Base-by-base conservation (phyloP, 805 yeast genomes). In the Wickerhamomyces tratensis region DNA sequence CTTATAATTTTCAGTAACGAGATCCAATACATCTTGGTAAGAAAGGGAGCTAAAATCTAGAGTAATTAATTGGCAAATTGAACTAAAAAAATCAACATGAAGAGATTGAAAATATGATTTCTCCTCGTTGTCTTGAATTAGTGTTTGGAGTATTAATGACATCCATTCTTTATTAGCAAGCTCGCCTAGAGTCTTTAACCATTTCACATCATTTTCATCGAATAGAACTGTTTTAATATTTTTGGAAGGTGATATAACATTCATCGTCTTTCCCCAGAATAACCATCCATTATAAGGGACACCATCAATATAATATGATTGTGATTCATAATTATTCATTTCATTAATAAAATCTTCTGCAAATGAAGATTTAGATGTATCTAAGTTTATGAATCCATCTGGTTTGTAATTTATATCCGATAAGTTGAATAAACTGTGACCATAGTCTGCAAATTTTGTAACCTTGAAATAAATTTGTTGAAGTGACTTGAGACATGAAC, bases 41-140 rank as follows among this genome's bases (percentile, higher is more conserved):
- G 64, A 49, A 14, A 84, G 49, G 4, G 62, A 49, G 5, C 72
- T 60, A 9, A 67, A 63, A 13, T 63, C 76, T 40, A 68, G 65
- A 6, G 75, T 62, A 14, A 72, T 62, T 33, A 86, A 58, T 13
- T 67, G 62, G 7, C 79, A 63, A 4, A 86, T 49, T 1, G 74
- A 58, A 1, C 72, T 61, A 27, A 80, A 68, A 36, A 84, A 67
- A 33, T 73, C 69, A 3, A 85, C 87, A 47, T 82, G 76, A 1
- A 73, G 68, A 4, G 79, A 78, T 46, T 82, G 81, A 52, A 84
- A 85, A 2, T 75, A 74, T 20, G 84, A 77, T 33, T 72, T 76
- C 0, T 77, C 67, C 49, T 87, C 91, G 56, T 86, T 77, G 53
- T 86, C 82, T 47, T 81, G 72, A 31, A 78, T 64, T 62, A 82